A percentile compares a stretch with the other conserved stretches of the same genome.
Evolutionary conservation across 352 stramenopile species (phyloP).

Genomic region (Poterioochromonas sp.): DNA sequence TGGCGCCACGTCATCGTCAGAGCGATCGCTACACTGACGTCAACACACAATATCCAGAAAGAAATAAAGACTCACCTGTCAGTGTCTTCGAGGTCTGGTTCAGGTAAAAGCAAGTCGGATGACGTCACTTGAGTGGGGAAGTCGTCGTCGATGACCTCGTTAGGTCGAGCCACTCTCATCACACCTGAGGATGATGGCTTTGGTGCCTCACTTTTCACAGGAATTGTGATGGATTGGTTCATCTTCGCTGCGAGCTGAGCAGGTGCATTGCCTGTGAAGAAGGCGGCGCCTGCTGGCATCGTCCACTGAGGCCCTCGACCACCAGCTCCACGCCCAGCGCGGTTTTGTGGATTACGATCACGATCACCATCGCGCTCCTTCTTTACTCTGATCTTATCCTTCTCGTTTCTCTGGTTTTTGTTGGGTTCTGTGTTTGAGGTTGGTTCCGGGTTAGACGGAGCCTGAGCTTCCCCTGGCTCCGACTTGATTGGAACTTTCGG

Average conservation of each 20-base stretch:
- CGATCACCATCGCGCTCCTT: neutral
- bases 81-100: neutral
- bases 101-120: neutral
- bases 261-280: neutral
- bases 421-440: too few species aligned
- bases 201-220: neutral
- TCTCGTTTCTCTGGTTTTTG: too few species aligned
- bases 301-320: conserved; percentile 12
- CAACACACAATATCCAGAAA: neutral
- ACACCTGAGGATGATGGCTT: neutral
- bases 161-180: neutral
- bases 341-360: neutral
- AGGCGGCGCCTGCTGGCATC: neutral
- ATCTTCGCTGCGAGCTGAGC: neutral
- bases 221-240: neutral
- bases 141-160: neutral
- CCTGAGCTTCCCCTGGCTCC: too few species aligned
- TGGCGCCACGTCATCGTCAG: neutral
- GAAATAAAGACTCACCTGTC: neutral
- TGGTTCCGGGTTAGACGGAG: too few species aligned
- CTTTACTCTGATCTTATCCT: too few species aligned
- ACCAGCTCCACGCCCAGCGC: neutral
- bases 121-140: neutral
- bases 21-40: too few species aligned
- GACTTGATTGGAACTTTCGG: too few species aligned